Evolutionary conservation across 139 green algal genomes (phyloP).

Genomic region (Desmodesmus armatus): DNA sequence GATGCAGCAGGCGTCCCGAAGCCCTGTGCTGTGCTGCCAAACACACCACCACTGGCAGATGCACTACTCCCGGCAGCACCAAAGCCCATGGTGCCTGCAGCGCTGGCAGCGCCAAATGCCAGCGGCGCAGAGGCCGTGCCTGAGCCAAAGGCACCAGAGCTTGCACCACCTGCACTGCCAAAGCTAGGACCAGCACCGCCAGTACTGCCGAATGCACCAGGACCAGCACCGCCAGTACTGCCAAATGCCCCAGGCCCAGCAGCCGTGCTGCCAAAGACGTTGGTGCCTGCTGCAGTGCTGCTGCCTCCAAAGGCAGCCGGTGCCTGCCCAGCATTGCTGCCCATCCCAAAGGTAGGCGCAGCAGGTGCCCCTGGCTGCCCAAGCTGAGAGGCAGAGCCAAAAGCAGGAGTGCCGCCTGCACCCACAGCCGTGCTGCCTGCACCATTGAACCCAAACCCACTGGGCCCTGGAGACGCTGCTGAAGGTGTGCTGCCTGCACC

Average conservation of each 20-base stretch:
- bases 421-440: background rate
- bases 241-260: background rate
- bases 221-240: background rate
- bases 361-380: too few species aligned
- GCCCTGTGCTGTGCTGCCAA: background rate
- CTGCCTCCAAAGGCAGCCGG: background rate
- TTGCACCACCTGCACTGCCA: background rate
- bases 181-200: background rate
- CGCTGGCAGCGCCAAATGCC: background rate
- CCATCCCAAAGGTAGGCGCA: too few species aligned
- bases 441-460: background rate
- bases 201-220: background rate
- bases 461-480: background rate
- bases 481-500: background rate
- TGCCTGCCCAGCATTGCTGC: too few species aligned
- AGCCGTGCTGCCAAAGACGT: too few species aligned
- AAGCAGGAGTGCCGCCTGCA: background rate
- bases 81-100: too few species aligned
- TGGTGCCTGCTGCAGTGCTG: conserved; percentile 12
- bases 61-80: background rate
- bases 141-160: background rate
- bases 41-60: background rate
- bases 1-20: background rate
- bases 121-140: background rate
- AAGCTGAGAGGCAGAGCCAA: too few species aligned